Percentiles rank a stretch among this genome's conserved stretches.
phyloP scores from a whole-genome alignment of 1,284 basidiomycete genomes.

The Crucibulum parvulum region DNA sequence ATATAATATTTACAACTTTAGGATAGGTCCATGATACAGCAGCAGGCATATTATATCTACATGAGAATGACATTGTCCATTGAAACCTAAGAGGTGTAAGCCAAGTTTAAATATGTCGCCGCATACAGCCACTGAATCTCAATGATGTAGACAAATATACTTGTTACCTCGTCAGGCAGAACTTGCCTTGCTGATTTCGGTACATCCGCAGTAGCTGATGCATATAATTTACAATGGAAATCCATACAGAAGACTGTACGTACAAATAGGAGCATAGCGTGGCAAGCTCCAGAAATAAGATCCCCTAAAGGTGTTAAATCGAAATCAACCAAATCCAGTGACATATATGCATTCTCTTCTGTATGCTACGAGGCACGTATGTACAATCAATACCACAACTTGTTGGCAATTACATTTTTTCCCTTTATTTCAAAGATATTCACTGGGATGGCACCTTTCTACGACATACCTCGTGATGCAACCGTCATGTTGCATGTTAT shows the following conservation, averaged over 20 bases:
- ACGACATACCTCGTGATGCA: neutral
- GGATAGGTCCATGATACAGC: neutral
- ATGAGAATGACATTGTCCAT: neutral
- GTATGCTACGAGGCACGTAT: conserved; percentile 19
- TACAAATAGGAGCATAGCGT: conserved; percentile 9
- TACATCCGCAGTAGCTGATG: conserved; percentile 11
- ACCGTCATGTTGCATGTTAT: neutral
- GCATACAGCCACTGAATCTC: no score
- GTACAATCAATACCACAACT: no score
- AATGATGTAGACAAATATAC: conserved; percentile 35
- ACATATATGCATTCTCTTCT: conserved; percentile 20
- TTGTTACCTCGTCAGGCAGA: conserved; percentile 26
- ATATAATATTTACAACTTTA: neutral
- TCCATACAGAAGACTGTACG: conserved; percentile 5
- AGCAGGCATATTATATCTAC: neutral
- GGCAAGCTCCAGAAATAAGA: conserved; percentile 20
- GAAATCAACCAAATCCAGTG: conserved; percentile 9
- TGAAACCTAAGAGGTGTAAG: neutral
- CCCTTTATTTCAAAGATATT: neutral
- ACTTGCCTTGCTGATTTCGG: conserved; percentile 30
- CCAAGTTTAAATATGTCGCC: neutral
- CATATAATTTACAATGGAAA: conserved; percentile 9
- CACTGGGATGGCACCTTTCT: neutral
- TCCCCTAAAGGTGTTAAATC: conserved; percentile 1
- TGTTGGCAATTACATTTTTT: neutral